Conservation (phyloP, 2,329 filamentous ascomycete species). For the Piedraia hortae region DNA sequence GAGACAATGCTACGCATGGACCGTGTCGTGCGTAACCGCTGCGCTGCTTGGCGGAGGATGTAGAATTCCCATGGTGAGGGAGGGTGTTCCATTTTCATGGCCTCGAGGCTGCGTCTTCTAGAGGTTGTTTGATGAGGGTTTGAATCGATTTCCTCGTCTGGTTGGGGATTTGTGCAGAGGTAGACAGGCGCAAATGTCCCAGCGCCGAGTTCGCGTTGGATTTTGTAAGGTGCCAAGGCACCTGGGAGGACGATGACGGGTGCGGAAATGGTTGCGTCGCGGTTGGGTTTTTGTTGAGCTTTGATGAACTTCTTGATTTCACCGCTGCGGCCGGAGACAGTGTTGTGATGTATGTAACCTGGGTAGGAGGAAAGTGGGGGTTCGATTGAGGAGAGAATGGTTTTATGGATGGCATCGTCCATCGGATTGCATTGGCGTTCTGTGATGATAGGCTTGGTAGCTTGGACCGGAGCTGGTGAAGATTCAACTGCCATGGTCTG, state of each 20-base stretch:
- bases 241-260: constrained; percentile 42
- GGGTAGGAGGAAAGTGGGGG: constrained; percentile 47
- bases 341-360: constrained; percentile 51
- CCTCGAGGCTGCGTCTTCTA: constrained; percentile 44
- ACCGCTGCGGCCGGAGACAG: constrained; percentile 34
- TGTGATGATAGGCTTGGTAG: constrained; percentile 39
- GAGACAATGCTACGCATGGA: constrained; percentile 51
- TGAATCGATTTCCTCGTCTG: constrained; percentile 14
- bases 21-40: constrained; percentile 40
- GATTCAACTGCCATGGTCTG: constrained; percentile 10
- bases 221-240: constrained; percentile 37
- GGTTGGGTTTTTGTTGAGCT: constrained; percentile 28
- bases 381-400: constrained; percentile 46
- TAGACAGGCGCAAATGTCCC: constrained; percentile 93
- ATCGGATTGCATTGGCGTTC: constrained; percentile 75
- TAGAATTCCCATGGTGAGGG: constrained; percentile 88
- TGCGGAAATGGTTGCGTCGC: constrained; percentile 14
- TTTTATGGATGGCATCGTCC: constrained; percentile 42
- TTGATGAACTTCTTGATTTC: constrained; percentile 70
- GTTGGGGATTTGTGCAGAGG: constrained; percentile 36
- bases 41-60: constrained; percentile 62
- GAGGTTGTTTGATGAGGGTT: too few relatives aligned
- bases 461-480: constrained; percentile 10
- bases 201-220: constrained; percentile 67
- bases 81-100: constrained; percentile 81